Evolutionary conservation across 768 basidiomycete genomes (phyloP), one percentile per base, ranked within the genome.

Genomic region (Filobasidium floriforme): DNA sequence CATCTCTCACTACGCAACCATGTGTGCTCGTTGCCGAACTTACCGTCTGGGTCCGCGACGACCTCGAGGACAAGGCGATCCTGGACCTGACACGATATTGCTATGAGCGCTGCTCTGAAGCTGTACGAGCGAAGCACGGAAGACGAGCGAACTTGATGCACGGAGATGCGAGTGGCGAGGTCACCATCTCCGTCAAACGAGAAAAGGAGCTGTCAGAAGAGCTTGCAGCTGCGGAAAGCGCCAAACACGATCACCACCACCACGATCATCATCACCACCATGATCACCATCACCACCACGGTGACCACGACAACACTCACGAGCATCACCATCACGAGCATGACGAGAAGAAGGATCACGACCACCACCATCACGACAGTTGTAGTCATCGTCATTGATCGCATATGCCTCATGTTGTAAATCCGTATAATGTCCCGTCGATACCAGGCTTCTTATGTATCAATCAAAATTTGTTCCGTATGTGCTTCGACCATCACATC

Each of bases 21-120:
- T 64, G 62, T 63, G 67, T 71, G 43, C 90, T 66, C 83, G 70
- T 94, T 15, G 85, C 90, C 37, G 89, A 91, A 37, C 80, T 93
- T 28, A 87, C 90, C 74, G 78, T 90, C 52, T 90, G 90, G 73
- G 88, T 94, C 15, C 79, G 81, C 43, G 76, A 81, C 43, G 86
- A 87, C 65, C 73, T 90, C 49, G 82, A 81, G 7, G 90, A 92
- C 76, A 82, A 82, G 28, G 88, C 89, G 55, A 84, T 90, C 57
- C 72, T 93, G 59, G 81, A 80, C 71, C 79, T 92, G 59, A 92
- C 89, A 24, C 80, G 81, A 59, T 90, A 88, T 88, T 87, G 87
- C 26, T 87, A 86, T 82, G 86, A 88, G 74, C 63, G 67, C 19
- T 75, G 73, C 67, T 68, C 69, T 9, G 65, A 65, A 14, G 76